Evolutionary conservation across 805 yeast genomes (phyloP), one percentile per base, ranked within the genome.

Genomic region (Metschnikowia dekortorum): DNA sequence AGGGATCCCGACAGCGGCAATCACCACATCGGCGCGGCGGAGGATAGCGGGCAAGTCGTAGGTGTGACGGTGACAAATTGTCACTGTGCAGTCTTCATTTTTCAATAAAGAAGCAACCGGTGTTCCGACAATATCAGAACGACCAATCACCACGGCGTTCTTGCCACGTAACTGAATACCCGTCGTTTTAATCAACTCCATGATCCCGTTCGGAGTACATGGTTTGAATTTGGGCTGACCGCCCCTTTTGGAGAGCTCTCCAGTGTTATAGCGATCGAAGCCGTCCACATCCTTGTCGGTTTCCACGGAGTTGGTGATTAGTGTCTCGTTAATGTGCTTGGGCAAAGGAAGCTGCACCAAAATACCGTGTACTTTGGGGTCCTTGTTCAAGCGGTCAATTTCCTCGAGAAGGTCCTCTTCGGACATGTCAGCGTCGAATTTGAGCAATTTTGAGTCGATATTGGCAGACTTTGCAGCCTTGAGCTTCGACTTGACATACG

Each of bases 51-150:
- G 83, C 46, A 89, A 74, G 59, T 85, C 74, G 30, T 75, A 62
- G 22, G 96, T 81, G 63, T 80, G 77, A 13, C 96, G 84, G 64
- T 91, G 98, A 55, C 90, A 77, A 51, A 84, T 81, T 3, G 97
- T 89, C 38, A 92, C 98, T 1, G 98, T 92, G 46, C 89, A 86
- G 64, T 91, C 89, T 51, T 78, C 80, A 52, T 85, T 82, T 60
- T 85, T 84, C 62, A 92, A 79, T 66, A 92, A 74, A 54, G 87
- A 83, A 5, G 97, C 87, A 11, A 91, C 90, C 37, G 99, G 99
- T 44, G 87, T 83, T 50, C 99, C 99, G 36, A 92, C 99, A 60
- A 92, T 92, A 65, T 94, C 97, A 18, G 96, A 87, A 65, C 98
- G 82, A 48, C 99, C 98, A 53, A 94, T 74, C 22, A 92, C 98